These are phyloP conservation scores for Globisporangium emineosum DNA, from an alignment of 352 stramenopile genomes.

Conservation along the genomic window DNA sequence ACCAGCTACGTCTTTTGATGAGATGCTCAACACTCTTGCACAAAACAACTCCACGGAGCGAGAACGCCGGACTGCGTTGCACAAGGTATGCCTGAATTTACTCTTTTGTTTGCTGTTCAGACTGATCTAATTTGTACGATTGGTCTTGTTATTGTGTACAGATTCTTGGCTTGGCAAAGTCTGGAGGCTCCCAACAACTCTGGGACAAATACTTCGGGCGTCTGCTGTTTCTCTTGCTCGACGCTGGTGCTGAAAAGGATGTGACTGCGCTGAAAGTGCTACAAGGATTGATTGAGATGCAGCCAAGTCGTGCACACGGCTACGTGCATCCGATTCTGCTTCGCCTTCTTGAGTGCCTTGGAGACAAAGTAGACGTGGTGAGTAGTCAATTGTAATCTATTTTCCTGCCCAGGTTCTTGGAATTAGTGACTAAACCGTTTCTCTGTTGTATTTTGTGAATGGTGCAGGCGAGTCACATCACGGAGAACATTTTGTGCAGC, in stretches of 20 bases:
- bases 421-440: background rate
- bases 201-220: conserved; percentile 44
- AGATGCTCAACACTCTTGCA: conserved; percentile 35
- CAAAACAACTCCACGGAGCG: conserved; percentile 48
- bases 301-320: conserved; percentile 37
- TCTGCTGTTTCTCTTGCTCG: conserved; percentile 40
- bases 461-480: conserved; percentile 44
- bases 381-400: conserved; percentile 7
- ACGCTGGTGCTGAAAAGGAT: conserved; percentile 44
- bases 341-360: conserved; percentile 48
- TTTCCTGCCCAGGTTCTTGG: background rate
- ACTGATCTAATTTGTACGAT: background rate
- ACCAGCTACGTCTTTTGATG: conserved; percentile 29
- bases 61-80: conserved; percentile 37
- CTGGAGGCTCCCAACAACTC: conserved; percentile 20
- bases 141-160: conserved; percentile 14
- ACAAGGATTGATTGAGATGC: conserved; percentile 36
- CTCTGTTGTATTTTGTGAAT: background rate
- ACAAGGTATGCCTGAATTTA: conserved; percentile 33
- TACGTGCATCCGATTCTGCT: conserved; percentile 62
- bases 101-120: background rate
- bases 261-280: conserved; percentile 55
- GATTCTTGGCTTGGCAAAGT: conserved; percentile 30
- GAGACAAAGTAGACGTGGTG: conserved; percentile 39
- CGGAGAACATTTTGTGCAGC: conserved; percentile 41